These are phyloP conservation scores for Chalciporus piperatus DNA, from an alignment of 768 basidiomycete genomes.

Conservation along the genomic window DNA sequence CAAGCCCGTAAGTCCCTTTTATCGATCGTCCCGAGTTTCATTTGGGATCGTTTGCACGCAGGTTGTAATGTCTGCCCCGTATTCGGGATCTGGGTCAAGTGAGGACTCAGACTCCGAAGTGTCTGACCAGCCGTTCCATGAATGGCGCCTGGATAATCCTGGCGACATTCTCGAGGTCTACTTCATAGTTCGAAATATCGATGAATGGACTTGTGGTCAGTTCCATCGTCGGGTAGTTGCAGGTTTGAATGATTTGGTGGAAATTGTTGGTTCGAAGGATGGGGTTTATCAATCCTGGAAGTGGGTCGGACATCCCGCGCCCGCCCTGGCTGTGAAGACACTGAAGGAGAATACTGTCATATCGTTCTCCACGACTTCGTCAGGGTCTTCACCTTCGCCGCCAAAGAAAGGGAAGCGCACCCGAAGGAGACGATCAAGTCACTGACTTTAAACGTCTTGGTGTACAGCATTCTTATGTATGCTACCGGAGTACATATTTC, in stretches of 20 bases:
- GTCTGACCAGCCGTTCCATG: slow-evolving; percentile 36
- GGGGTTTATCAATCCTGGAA: slow-evolving; percentile 48
- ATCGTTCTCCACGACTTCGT: slow-evolving; percentile 27
- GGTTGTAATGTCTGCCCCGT: slow-evolving; percentile 51
- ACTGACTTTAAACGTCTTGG: not conserved
- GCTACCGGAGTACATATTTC: slow-evolving; percentile 4
- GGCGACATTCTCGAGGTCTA: slow-evolving; percentile 48
- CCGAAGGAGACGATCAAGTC: slow-evolving; percentile 28
- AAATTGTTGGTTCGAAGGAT: slow-evolving; percentile 32
- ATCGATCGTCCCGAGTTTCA: not conserved
- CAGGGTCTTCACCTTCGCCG: slow-evolving; percentile 23
- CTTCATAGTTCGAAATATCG: slow-evolving; percentile 52
- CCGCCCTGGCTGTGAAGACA: slow-evolving; percentile 14
- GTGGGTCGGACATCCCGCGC: slow-evolving; percentile 35
- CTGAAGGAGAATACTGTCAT: slow-evolving; percentile 38
- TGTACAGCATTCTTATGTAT: not conserved
- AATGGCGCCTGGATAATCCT: slow-evolving; percentile 47
- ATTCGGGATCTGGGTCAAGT: slow-evolving; percentile 24
- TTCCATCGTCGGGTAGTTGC: slow-evolving; percentile 40
- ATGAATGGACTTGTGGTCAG: slow-evolving; percentile 45
- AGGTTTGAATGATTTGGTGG: slow-evolving; percentile 38
- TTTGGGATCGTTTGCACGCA: slow-evolving; percentile 18
- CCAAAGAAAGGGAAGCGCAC: slow-evolving; percentile 31
- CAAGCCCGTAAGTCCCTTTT: slow-evolving; percentile 32
- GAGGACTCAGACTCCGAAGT: slow-evolving; percentile 13